Base-by-base conservation (phyloP, 202 grass and related monocot genomes). In the Setaria viridis region DNA sequence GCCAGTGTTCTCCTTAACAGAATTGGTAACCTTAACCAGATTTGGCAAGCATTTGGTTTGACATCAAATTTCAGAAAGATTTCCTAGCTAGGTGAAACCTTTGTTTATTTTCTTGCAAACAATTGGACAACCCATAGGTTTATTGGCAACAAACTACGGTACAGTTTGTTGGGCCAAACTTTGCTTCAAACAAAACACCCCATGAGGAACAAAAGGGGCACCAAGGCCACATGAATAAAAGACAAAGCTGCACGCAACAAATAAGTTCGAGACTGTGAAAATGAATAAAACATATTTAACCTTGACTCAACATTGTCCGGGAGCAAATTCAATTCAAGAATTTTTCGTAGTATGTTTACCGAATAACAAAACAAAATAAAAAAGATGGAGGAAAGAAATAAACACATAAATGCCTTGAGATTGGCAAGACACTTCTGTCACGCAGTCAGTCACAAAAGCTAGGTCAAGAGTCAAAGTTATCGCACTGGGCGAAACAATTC, bases 141-240 rank as follows among this genome's bases (percentile, higher is more conserved):
- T 53, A 34, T 34, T 73, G 29, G 29, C 34, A 25, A 73, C 25
- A 51, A 73, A 73, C 7, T 17, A 48, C 4, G 0, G 2, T 32
- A 16, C 15, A n/a, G 45, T 51, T 51, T 72, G 70, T 21, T 49
- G 12, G 25, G 21, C 25, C 13, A 49, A 30, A 32, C 33, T 73
- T 73, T 53, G 46, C 25, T 72, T 72, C 21, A 70, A 70, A 70
- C 67, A 41, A 70, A 70, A 46, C 8, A 63, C 25, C 29, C 59
- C 29, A 73, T 80, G 33, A 64, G 17, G 19, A 48, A 11, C 54
- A 53, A 76, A 82, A 73, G 43, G 20, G 37, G 55, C 11, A 33
- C 21, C 37, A 67, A 43, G 32, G 45, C 19, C 17, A 65, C 37
- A 47, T 50, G 35, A 75, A 41, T 1, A 13, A n/a, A 41, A 39